Evolutionary conservation across 2,329 filamentous ascomycete genomes (phyloP), one percentile per base, ranked within the genome.

Genomic region (Pestalotiopsis sp.): DNA sequence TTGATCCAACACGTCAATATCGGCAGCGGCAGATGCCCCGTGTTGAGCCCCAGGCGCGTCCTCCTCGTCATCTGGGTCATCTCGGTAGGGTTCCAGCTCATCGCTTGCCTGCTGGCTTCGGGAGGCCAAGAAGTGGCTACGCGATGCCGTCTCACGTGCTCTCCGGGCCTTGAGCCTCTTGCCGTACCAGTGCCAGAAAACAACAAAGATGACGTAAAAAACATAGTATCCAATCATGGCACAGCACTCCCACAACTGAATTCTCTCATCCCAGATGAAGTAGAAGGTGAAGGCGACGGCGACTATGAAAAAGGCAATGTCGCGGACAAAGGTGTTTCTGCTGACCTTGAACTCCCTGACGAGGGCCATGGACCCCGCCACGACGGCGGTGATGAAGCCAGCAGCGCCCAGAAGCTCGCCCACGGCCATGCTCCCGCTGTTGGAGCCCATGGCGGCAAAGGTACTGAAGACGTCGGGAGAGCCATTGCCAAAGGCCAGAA

Each of bases 381-480:
- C 96, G 20, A 99, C 95, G 1, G 95, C 93, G 1, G 95, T 97
- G 79, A 99, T 99, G 82, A 99, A 99, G 71, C 94, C 91, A 41
- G 96, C 96, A 12, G 96, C 96, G 41, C 96, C 96, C 66, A 99
- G 94, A 65, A 99, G 86, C 82, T 99, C 96, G 61, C 96, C 96
- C 56, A 99, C 90, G 1, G 96, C 96, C 85, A 99, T 89, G 83
- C 95, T 97, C n/a, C 95, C 95, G 78, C 95, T 98, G 77, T 98
- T 94, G 27, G 95, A 97, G 76, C 91, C 91, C 94, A 99, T 98
- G 74, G 96, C 97, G 17, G 96, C 96, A 82, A 99, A 98, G 2
- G 96, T 99, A 73, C 95, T 98, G 81, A 99, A 99, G 61, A 99
- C 95, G 81, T 99, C 96, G 2, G 96, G 96, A 71, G 95, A 98